Base-by-base conservation (phyloP, 441 rosid species). In the Jatropha podagrica region DNA sequence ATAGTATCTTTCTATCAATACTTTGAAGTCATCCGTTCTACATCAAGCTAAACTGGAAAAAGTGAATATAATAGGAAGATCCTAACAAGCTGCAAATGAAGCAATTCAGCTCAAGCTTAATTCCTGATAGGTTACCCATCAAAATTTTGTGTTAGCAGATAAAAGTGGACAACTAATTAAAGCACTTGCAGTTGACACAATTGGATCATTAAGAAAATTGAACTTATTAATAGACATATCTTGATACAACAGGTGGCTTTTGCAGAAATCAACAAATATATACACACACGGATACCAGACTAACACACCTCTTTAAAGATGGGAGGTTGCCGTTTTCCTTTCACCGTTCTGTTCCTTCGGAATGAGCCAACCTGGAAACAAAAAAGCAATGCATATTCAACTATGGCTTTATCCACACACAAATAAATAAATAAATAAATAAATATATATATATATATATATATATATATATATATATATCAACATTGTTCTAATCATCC, bases 271-370 rank as follows among this genome's bases (percentile, higher is more conserved):
- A 37, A 5, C 2, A 58, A 69, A 72, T 26, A 40, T 42, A 69
- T 0, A 13, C 27, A 68, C 68, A 51, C 55, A 56, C 12, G 9
- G 23, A 62, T 37, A 49, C 20, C 38, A 62, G 40, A 48, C 51
- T 12, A 32, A 42, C 38, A 37, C 41, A 69, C 99, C 95, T 89
- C 97, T 79, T 89, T 90, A 71, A 86, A 91, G 83, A 69, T 81
- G 48, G 92, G 99, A 73, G 91, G 82, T 73, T 83, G 93, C 78
- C 80, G 87, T 85, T 85, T 91, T 77, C 94, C 98, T 86, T 95
- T 93, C 38, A 88, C 71, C 65, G 88, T 86, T 83, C 91, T 90
- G 85, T 87, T 87, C 75, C 95, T 88, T 72, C 85, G 86, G 86
- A 93, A 95, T 77, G 90, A 71, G n/a, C 99, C 98, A 81, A 95